Evolutionary conservation across 257 asterid species (phyloP), one percentile per base, ranked within the genome.

Genomic region (Solanum clarkiae): DNA sequence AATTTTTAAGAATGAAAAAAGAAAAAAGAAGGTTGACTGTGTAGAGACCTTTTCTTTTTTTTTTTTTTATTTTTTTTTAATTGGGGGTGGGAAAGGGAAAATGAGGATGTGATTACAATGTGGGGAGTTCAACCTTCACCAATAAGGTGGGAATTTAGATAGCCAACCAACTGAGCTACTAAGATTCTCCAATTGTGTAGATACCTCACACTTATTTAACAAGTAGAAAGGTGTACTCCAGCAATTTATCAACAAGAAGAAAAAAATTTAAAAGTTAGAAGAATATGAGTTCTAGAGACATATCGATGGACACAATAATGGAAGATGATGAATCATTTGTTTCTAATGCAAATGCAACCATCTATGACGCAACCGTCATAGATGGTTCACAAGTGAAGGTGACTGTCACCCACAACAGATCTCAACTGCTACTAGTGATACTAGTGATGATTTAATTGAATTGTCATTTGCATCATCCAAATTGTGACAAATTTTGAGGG

Each of bases 331-430:
- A 45, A 22, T 47, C 42, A 3, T 74, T 6, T 74, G 7, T 13
- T 45, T 74, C 59, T 13, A 22, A 22, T 74, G 47, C 44, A 6
- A 6, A 75, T 75, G 60, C 44, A 49, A 49, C 17, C 9, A 75
- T 75, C 60, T 14, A 16, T 0, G 15, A 14, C 0, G 3, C 32
- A n/a, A n/a, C n/a, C n/a, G n/a, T n/a, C n/a, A n/a, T n/a, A n/a
- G n/a, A n/a, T n/a, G n/a, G n/a, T n/a, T n/a, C n/a, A n/a, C 81
- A 1, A 60, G 81, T 13, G 40, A 6, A n/a, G 57, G 47, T 40
- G 13, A 45, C 0, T 13, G 5, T 15, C 3, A 8, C 32, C 68
- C 12, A 3, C 42, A 45, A 1, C 12, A 72, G 7, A 72, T 12
- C 17, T 72, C 80, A 4, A n/a, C 80, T n/a, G 17, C 18, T 72